Evolutionary conservation across 2,329 filamentous ascomycete genomes (phyloP), one percentile per base, ranked within the genome.

Genomic region (Rhytidhysteron rufulum): DNA sequence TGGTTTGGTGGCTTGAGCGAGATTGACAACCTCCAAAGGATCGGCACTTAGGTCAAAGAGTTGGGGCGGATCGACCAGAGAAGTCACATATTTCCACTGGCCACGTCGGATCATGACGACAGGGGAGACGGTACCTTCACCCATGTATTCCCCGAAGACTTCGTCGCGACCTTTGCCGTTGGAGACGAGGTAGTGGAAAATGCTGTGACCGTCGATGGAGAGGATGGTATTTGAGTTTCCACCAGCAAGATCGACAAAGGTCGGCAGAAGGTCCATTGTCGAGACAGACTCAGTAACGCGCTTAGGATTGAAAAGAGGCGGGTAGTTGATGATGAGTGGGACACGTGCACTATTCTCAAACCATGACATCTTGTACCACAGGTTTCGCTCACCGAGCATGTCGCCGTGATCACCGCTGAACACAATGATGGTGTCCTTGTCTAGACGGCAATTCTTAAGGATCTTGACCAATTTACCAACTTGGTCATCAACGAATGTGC

Each of bases 331-430:
- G 49, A 96, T 74, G 61, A 96, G 82, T 1, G 90, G 90, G 17
- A 96, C 90, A 20, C 90, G 85, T 33, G 88, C 88, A 10, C 88
- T 95, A 30, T 84, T 84, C 75, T 96, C 90, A 57, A 89, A 95
- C 78, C 93, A 96, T 60, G 82, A 88, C 90, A 96, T 96, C 77
- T 96, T 96, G 74, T 95, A 90, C 90, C 90, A 96, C 34, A 96
- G 72, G 5, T 86, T 86, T 39, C 88, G 83, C 72, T 96, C 90
- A 43, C 90, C 90, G 6, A 96, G 79, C 90, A 96, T 96, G 66
- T 96, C 90, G 41, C 90, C 90, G 59, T 96, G 90, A 62, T 96
- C 90, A 32, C 90, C 89, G 43, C 85, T 90, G 69, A 96, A 96
- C 50, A 96, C 82, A 55, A 96, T 75, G 54, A 95, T 89, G 10